These are phyloP conservation scores for Paramecium caudatum DNA, from an alignment of 73 alveolate species.

Conservation along the genomic window DNA sequence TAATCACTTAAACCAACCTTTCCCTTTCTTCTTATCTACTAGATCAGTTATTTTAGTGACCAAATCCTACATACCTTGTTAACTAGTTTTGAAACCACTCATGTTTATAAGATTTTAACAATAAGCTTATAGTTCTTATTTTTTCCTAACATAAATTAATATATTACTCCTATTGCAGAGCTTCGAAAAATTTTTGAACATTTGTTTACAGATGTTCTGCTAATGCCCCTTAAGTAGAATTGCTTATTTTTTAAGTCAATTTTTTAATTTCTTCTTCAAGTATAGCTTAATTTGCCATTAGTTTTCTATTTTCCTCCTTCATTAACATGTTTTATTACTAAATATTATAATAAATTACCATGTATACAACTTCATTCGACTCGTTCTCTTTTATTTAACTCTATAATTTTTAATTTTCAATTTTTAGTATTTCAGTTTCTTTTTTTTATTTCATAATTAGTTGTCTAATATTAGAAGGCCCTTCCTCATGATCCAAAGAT, in stretches of 20 bases:
- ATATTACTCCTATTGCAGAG: constrained; percentile 20
- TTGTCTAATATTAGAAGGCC: not conserved
- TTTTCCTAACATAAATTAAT: not conserved
- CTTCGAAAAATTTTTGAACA: constrained; percentile 9
- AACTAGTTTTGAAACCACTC: not conserved
- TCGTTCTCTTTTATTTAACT: not conserved
- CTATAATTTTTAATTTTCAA: not conserved
- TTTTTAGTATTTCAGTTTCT: not conserved
- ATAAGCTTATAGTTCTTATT: not conserved
- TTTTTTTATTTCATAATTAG: not conserved
- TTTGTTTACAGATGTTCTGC: constrained; percentile 33
- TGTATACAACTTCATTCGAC: not conserved
- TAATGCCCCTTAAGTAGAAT: too few relatives aligned
- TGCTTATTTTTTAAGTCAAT: too few relatives aligned
- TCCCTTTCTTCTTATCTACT: not conserved
- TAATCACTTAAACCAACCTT: not conserved
- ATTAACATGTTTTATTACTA: constrained; percentile 11
- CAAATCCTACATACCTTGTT: not conserved
- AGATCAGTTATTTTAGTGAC: not conserved
- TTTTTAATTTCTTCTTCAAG: too few relatives aligned
- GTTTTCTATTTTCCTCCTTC: not conserved
- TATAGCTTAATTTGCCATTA: not conserved
- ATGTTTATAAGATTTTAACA: not conserved
- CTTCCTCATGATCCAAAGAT: constrained; percentile 36
- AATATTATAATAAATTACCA: not conserved